Base-by-base conservation (phyloP, 305 asterid genomes). In the Plantago lanceolata region DNA sequence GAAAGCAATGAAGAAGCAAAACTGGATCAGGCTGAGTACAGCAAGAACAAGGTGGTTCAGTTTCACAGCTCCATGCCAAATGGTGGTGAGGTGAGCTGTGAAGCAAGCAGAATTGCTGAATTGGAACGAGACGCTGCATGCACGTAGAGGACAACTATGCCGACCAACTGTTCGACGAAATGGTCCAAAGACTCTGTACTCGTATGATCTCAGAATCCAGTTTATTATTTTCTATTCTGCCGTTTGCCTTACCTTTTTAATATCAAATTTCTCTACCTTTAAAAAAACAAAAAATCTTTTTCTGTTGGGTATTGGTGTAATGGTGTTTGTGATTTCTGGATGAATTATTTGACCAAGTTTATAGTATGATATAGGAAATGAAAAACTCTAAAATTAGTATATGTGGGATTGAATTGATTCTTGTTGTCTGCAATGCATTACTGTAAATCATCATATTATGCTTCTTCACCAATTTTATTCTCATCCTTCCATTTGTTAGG, bases 401-500 rank as follows among this genome's bases (percentile, higher is more conserved):
- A 18, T 17, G 15, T n/a, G n/a, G n/a, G n/a, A n/a, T n/a, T n/a
- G 1, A 20, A 56, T 54, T 13, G 44, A 56, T 31, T 37, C 31
- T 13, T 58, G 43, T 16, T 13, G 18, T 55, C 20, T 55, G 28
- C n/a, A n/a, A n/a, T 55, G 59, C 24, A 20, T 52, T 9, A 28
- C 33, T 56, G 37, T 56, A 29, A 70, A 61, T 70, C 59, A 68
- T 33, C 8, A 33, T 4, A 7, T 4, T 7, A 33, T 33, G 6
- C 3, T 37, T 12, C 47, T 40, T 40, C 47, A 40, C 47, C 47
- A 35, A 61, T 63, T 50, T 59, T 65, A 40, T 59, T 43, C 59
- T 31, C 77, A 63, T 72, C 94, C 94, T 65, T 76, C 79, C 95
- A 85, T 73, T 79, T 89, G 95, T 84, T 75, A 73, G 94, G 89